Base-by-base conservation (phyloP, 108 stramenopile species). In the Conticribra weissflogii region DNA sequence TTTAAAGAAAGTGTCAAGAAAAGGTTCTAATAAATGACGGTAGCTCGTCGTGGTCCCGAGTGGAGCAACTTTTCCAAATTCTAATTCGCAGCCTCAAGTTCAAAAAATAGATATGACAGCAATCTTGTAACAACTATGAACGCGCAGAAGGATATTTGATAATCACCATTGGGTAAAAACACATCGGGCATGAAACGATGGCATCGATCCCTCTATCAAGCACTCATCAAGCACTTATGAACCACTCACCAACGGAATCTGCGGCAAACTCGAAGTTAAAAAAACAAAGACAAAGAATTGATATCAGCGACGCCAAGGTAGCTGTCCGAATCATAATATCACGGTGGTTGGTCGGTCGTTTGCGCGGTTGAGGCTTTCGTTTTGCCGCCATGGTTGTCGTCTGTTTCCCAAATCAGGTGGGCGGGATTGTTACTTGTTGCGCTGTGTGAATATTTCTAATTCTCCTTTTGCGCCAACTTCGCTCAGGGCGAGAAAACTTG, bases 201-300 rank as follows among this genome's bases (percentile, higher is more conserved):
- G 54, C 54, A 67, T 55, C 55, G 16, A 22, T 33, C 3, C 31
- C 27, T 14, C 51, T 27, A 27, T 47, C 31, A 31, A 24, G 36
- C n/a, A n/a, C n/a, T n/a, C n/a, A n/a, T n/a, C n/a, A n/a, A n/a
- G n/a, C n/a, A n/a, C n/a, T n/a, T n/a, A n/a, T n/a, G n/a, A n/a
- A n/a, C 45, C 17, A 53, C 66, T 67, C 53, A 67, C 66, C 66
- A 18, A n/a, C n/a, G n/a, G n/a, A n/a, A n/a, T 54, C 25, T 51
- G 36, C 36, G 8, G 36, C 12, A 9, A 28, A 18, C 8, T 63
- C 63, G 21, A 55, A 55, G 53, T 67, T 67, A 54, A 41, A 54
- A 45, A 54, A 53, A 24, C 36, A 56, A 5, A 55, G 32, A 16
- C 33, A 56, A 18, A 56, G 23, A 22, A 54, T 44, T 18, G 55